Conservation (phyloP, 2,329 filamentous ascomycete genomes). For the Amesomyces nigricolor region DNA sequence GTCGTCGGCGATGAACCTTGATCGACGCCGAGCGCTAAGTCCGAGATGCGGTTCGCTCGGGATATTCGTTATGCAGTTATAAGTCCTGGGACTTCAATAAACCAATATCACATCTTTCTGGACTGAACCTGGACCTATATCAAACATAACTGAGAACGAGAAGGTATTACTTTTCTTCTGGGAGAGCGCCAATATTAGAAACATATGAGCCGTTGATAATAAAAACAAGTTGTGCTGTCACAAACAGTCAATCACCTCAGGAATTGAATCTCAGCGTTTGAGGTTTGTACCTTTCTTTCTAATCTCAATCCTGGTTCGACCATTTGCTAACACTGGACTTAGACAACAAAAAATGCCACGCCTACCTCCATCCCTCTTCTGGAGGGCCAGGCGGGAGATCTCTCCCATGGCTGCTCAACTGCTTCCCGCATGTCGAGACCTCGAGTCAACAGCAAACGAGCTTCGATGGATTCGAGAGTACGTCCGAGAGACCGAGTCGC, state of each 20-base stretch:
- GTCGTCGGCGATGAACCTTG: slow-evolving; percentile 3
- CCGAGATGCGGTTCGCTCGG: neutral
- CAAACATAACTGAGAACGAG: neutral
- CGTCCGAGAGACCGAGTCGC: slow-evolving; percentile 29
- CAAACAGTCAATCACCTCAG: too few species aligned
- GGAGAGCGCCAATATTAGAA: too few species aligned
- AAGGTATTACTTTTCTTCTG: too few species aligned
- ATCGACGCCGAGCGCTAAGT: slow-evolving; percentile 2
- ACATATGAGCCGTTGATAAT: neutral
- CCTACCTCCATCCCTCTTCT: slow-evolving; percentile 52
- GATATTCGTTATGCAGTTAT: slow-evolving; percentile 2
- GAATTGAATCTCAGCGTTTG: too few species aligned
- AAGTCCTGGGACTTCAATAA: neutral
- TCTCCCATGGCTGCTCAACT: slow-evolving; percentile 55
- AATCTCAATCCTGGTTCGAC: too few species aligned
- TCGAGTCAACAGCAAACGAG: slow-evolving; percentile 61
- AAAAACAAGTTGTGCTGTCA: too few species aligned
- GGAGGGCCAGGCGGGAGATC: slow-evolving; percentile 43
- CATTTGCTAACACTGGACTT: neutral
- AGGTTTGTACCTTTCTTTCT: too few species aligned
- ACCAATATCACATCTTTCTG: slow-evolving; percentile 1
- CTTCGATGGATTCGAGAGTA: slow-evolving; percentile 67
- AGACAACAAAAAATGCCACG: slow-evolving; percentile 50
- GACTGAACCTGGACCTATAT: neutral
- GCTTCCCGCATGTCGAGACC: slow-evolving; percentile 57